Evolutionary conservation across 768 basidiomycete genomes (phyloP), one percentile per base, ranked within the genome.

Genomic region (Lyophyllum atratum): DNA sequence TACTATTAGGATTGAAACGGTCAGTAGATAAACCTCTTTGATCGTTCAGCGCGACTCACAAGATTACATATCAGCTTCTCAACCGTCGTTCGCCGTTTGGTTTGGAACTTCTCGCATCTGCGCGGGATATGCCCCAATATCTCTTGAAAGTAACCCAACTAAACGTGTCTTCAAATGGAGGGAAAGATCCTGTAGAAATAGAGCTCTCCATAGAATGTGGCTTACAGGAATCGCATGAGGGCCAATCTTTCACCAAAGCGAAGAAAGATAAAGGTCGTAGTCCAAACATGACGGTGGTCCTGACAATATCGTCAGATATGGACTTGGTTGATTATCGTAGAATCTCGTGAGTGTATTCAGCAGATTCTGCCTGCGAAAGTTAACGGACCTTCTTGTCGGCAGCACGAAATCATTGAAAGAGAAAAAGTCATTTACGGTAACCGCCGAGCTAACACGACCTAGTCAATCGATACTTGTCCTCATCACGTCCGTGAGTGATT

Each of bases 31-130:
- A 52, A 15, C 9, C 4, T 34, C 14, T n/a, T n/a, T n/a, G n/a
- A n/a, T n/a, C 14, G n/a, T 26, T 40, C 25, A 26, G 33, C n/a
- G 25, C 14, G 34, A 15, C 4, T 42, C 25, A 15, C 7, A n/a
- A 44, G 1, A 50, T 40, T 43, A 6, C 45, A 39, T 19, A 26
- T 21, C 57, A 92, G 91, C 77, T 92, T 33, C 74, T 93, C 25
- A 91, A 90, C 65, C 85, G 91, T 22, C 81, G 83, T 17, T 71
- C 86, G 11, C 89, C 89, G 4, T 93, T 92, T 65, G 93, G 93
- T 1, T 73, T 81, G 25, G 85, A 91, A 29, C 74, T 93, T 46
- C 66, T 94, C 6, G 76, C 80, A 17, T 79, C 80, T 8, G 80
- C 81, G 11, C 76, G 75, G 11, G 85, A 88, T 44, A 73, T 93